Evolutionary conservation across 1,284 basidiomycete species (phyloP).

Genomic region (Cutaneotrichosporon cutaneum): DNA sequence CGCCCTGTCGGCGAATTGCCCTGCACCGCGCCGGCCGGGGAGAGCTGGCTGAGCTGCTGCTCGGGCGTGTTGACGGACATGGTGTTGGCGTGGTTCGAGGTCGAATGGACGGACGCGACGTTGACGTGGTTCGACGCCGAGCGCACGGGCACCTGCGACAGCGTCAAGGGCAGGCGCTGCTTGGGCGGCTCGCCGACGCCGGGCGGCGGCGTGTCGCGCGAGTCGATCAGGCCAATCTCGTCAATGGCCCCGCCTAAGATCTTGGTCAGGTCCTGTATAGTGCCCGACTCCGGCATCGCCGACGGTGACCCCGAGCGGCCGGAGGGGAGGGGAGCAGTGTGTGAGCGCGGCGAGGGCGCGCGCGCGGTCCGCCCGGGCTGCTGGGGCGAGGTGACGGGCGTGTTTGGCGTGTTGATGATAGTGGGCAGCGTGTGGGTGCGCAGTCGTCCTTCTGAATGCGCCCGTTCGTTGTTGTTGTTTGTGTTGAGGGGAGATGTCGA

Average conservation of each 20-base stretch:
- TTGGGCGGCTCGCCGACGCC: constrained; percentile 31
- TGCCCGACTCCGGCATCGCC: constrained; percentile 13
- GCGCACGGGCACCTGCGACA: constrained; percentile 10
- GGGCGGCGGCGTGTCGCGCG: constrained; percentile 41
- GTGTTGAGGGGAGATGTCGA: background rate
- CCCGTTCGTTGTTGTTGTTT: background rate
- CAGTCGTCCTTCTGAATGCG: background rate
- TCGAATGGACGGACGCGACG: too few species aligned
- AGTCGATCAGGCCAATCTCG: constrained; percentile 46
- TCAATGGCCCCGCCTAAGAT: constrained; percentile 52
- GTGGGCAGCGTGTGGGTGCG: constrained; percentile 23
- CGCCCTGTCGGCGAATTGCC: constrained; percentile 3
- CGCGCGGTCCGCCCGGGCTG: background rate
- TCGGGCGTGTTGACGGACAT: background rate
- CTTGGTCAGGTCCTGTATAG: constrained; percentile 48
- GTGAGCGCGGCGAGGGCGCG: constrained; percentile 11
- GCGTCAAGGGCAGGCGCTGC: background rate
- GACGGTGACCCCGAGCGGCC: background rate
- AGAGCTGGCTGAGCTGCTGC: constrained; percentile 6
- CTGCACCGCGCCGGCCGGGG: constrained; percentile 9
- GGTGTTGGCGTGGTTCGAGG: constrained; percentile 1
- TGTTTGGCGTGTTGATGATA: constrained; percentile 37
- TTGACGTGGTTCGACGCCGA: constrained; percentile 6
- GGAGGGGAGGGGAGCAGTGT: background rate
- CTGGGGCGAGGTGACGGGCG: constrained; percentile 17